A percentile compares a stretch with the other conserved stretches of the same genome.
phyloP scores from a whole-genome alignment of 2,329 filamentous ascomycete genomes.

The Gnomoniopsis smithogilvyi region DNA sequence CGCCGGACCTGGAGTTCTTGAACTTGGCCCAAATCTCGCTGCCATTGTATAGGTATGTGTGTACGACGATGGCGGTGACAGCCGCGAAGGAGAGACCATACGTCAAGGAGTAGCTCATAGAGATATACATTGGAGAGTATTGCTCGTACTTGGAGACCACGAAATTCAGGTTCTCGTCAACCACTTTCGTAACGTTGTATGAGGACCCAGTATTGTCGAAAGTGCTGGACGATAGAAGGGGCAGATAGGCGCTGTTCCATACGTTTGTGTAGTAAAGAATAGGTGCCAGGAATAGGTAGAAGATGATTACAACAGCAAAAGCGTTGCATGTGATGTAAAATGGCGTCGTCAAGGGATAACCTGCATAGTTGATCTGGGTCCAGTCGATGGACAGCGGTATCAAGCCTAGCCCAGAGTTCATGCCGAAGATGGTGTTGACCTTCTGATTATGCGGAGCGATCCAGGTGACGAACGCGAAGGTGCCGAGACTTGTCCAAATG shows the following conservation, averaged over 20 bases:
- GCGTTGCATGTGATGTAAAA: constrained; percentile 30
- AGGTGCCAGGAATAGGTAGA: constrained; percentile 29
- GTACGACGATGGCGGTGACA: constrained; percentile 30
- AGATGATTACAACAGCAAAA: constrained; percentile 26
- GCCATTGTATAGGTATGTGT: constrained; percentile 32
- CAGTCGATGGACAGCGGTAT: constrained; percentile 31
- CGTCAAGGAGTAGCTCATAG: constrained; percentile 31
- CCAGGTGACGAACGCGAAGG: constrained; percentile 24
- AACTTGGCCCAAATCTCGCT: constrained; percentile 31
- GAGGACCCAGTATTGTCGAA: constrained; percentile 30
- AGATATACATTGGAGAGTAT: constrained; percentile 35
- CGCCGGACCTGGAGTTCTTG: constrained; percentile 25
- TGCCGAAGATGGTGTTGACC: constrained; percentile 21
- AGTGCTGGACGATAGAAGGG: constrained; percentile 26
- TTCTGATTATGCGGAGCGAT: constrained; percentile 21
- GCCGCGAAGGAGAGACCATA: constrained; percentile 35
- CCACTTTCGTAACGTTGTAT: constrained; percentile 29
- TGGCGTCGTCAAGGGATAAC: constrained; percentile 26
- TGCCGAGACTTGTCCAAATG: constrained; percentile 22
- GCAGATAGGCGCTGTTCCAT: constrained; percentile 30
- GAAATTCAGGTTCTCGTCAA: constrained; percentile 27
- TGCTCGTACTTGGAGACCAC: constrained; percentile 27
- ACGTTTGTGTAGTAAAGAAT: constrained; percentile 30
- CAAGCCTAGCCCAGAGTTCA: constrained; percentile 22
- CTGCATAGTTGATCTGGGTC: constrained; percentile 31